Percentiles rank a stretch among this genome's conserved stretches.
phyloP scores from a whole-genome alignment of 1,139 yeast genomes.

The Casaregolazyma lundiana region DNA sequence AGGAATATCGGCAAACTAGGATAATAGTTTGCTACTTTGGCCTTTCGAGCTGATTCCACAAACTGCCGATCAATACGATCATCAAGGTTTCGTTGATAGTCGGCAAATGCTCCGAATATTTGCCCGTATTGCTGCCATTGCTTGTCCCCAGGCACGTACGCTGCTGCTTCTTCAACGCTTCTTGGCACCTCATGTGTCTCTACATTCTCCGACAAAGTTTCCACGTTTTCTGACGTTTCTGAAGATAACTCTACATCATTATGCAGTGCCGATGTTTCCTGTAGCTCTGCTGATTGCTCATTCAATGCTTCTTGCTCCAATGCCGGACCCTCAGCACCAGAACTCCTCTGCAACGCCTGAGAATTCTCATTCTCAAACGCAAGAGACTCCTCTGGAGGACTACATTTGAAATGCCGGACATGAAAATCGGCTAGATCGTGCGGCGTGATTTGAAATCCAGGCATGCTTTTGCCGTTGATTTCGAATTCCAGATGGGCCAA shows the following conservation, averaged over 20 bases:
- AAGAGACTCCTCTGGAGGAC: constrained; percentile 7
- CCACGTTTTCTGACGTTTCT: no score
- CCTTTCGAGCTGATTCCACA: constrained; percentile 11
- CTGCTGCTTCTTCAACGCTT: constrained; percentile 18
- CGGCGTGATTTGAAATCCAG: constrained; percentile 3
- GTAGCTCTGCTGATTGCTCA: no score
- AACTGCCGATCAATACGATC: constrained; percentile 15
- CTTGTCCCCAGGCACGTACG: constrained; percentile 10
- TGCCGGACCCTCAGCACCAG: no score
- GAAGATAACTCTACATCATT: background rate
- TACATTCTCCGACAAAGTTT: background rate
- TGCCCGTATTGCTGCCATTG: constrained; percentile 7
- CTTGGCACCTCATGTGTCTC: background rate
- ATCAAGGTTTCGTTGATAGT: constrained; percentile 17
- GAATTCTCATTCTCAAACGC: background rate
- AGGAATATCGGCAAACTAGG: constrained; percentile 19
- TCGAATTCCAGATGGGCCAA: background rate
- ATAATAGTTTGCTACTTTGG: constrained; percentile 18
- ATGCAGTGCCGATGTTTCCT: no score
- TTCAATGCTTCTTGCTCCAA: no score
- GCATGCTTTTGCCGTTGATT: background rate
- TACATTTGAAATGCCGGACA: constrained; percentile 16
- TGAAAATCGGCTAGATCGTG: constrained; percentile 18
- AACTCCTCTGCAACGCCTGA: constrained; percentile 12
- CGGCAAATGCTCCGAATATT: constrained; percentile 18